These are phyloP conservation scores for Colletotrichum cordylinicola DNA, from an alignment of 2,329 filamentous ascomycete genomes.

Conservation along the genomic window DNA sequence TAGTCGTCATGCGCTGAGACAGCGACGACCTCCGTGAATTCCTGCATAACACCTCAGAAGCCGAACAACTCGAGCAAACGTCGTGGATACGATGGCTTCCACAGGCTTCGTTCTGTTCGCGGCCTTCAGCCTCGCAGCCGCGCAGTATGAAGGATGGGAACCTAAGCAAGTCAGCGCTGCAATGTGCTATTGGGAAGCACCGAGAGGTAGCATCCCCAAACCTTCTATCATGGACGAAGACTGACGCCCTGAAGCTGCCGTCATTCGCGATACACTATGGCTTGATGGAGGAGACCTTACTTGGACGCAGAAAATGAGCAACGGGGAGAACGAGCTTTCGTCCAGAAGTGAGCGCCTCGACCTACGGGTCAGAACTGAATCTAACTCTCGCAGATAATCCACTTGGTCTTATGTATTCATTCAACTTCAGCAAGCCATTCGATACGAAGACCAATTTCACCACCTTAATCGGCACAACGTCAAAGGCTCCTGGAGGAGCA, in stretches of 20 bases:
- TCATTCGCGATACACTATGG: constrained; percentile 68
- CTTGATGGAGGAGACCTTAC: constrained; percentile 66
- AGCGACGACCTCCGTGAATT: not conserved
- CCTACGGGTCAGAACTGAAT: too few species aligned
- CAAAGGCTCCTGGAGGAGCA: constrained; percentile 51
- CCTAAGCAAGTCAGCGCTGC: constrained; percentile 58
- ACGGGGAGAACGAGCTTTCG: too few species aligned
- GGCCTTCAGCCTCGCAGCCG: constrained; percentile 33
- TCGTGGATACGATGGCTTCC: not conserved
- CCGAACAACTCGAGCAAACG: not conserved
- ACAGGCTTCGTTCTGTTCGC: constrained; percentile 29
- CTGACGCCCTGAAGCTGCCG: constrained; percentile 46
- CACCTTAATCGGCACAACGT: constrained; percentile 50
- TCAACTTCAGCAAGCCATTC: constrained; percentile 66
- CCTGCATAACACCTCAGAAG: not conserved
- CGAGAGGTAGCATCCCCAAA: constrained; percentile 40
- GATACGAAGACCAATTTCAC: constrained; percentile 59
- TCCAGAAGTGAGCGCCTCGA: too few species aligned
- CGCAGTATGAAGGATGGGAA: constrained; percentile 55
- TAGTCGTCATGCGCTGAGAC: constrained; percentile 2
- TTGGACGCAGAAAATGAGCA: constrained; percentile 46
- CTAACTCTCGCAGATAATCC: constrained; percentile 38
- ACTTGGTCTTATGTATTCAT: constrained; percentile 57
- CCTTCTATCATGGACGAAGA: not conserved
- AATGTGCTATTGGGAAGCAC: constrained; percentile 63